Evolutionary conservation across 106 monocot species (phyloP).

Genomic region (Alisma plantagoaquatica): DNA sequence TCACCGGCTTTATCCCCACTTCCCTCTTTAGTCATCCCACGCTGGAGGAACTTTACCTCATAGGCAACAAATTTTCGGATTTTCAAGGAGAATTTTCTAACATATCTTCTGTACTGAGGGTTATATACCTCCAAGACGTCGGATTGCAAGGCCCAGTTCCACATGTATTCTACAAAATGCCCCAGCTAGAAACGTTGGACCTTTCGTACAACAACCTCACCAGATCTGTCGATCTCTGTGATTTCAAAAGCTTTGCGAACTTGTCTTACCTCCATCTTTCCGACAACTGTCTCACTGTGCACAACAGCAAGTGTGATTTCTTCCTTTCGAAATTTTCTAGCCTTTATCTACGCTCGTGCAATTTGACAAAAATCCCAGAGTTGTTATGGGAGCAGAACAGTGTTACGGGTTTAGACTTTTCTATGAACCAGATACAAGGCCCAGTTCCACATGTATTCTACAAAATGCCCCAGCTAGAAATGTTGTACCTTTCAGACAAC

Average conservation of each 20-base stretch:
- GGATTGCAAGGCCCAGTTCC: conserved; percentile 40
- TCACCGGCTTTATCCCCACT: conserved; percentile 27
- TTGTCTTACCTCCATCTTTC: conserved; percentile 39
- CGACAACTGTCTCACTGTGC: conserved; percentile 33
- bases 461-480: conserved; percentile 17
- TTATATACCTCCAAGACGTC: conserved; percentile 36
- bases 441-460: conserved; percentile 31
- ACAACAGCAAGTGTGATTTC: no score
- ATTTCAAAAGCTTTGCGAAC: conserved; percentile 36
- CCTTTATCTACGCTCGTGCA: no score
- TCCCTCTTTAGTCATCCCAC: conserved; percentile 33
- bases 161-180: conserved; percentile 17
- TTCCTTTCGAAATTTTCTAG: no score
- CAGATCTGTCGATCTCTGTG: no score
- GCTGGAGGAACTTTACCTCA: conserved; percentile 26
- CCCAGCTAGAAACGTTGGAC: conserved; percentile 51
- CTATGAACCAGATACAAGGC: no score
- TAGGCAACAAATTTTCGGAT: conserved; percentile 28
- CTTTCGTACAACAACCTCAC: conserved; percentile 50
- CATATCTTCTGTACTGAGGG: conserved; percentile 12
- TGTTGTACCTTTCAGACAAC: conserved; percentile 29
- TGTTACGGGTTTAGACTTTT: no score
- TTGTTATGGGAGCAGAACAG: no score
- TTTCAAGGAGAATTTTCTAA: conserved; percentile 8
- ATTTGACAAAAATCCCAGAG: no score